Evolutionary conservation across 768 basidiomycete species (phyloP), one percentile per base, ranked within the genome.

Genomic region (Mycena belliarum): DNA sequence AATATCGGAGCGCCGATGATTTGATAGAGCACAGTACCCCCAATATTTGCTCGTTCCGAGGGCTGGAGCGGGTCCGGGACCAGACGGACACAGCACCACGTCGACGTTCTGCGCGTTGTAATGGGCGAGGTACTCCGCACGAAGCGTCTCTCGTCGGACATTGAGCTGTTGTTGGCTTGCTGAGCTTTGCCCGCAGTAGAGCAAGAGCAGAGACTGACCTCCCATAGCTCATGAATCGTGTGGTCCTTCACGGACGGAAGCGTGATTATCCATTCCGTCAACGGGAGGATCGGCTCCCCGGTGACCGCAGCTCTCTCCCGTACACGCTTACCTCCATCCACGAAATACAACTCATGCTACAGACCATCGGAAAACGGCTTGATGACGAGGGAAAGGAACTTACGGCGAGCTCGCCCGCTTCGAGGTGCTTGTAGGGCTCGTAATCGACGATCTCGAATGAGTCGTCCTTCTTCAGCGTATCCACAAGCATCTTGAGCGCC

Each of bases 41-140:
- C 76, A 74, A 55, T 76, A 78, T 25, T 66, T 67, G 6, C 70
- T 65, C 0, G 73, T 75, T 38, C 72, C 75, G 33, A 76, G 76
- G 6, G 67, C 73, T 9, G 69, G 63, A 21, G 80, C 78, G 6
- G 74, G 69, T 4, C 68, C 72, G 2, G 73, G 67, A 18, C 65
- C 70, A 6, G 68, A 68, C 14, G 79, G 77, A 25, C 60, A 72
- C 15, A 82, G 63, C 55, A 82, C 65, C 6, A 70, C 74, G 42
- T 82, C 80, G 18, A 78, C 63, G 20, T 63, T 62, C 33, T 76
- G 72, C 15, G 66, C 65, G 41, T 72, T 71, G 75, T 73, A 81
- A 33, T 78, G 66, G 5, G 68, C 67, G 12, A 74, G 64, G 32
- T 74, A 74, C 41, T 64, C 66, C 32, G 68, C 62, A 1, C 77